Evolutionary conservation across 1,284 basidiomycete species (phyloP).

Genomic region (Amylostereum areolatum): DNA sequence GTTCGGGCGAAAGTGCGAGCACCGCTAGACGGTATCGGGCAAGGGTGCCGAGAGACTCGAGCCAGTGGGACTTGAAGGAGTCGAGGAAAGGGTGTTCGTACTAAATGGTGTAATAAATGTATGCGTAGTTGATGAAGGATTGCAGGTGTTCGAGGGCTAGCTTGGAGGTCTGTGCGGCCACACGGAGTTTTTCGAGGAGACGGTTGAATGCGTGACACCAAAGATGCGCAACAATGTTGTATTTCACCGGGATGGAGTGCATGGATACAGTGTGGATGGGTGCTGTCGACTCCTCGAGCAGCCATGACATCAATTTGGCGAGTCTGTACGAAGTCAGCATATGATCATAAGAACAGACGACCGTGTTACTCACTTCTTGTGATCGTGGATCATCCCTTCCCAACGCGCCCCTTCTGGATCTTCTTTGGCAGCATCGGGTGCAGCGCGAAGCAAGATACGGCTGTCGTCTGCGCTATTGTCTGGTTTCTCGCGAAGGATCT

Average conservation of each 20-base stretch:
- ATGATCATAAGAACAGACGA: slow-evolving; percentile 5
- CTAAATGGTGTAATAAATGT: slow-evolving; percentile 88
- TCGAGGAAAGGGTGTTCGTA: slow-evolving; percentile 76
- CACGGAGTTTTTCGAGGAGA: slow-evolving; percentile 84
- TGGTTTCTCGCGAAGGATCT: slow-evolving; percentile 59
- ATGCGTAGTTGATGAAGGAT: slow-evolving; percentile 91
- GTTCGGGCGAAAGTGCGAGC: slow-evolving; percentile 56
- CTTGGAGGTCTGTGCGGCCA: slow-evolving; percentile 77
- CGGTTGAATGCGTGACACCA: slow-evolving; percentile 93
- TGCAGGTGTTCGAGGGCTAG: slow-evolving; percentile 30
- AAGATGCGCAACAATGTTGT: slow-evolving; percentile 90
- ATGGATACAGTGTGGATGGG: slow-evolving; percentile 85
- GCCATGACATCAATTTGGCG: slow-evolving; percentile 83
- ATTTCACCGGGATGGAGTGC: slow-evolving; percentile 85
- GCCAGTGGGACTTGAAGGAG: slow-evolving; percentile 79
- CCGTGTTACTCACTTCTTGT: slow-evolving; percentile 52
- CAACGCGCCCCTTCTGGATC: slow-evolving; percentile 63
- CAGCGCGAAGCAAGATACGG: slow-evolving; percentile 49
- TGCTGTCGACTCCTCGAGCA: slow-evolving; percentile 82
- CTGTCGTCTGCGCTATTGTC: slow-evolving; percentile 46
- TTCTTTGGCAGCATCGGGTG: slow-evolving; percentile 30
- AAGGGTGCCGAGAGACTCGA: slow-evolving; percentile 94
- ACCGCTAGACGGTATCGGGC: slow-evolving; percentile 94
- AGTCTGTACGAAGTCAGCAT: slow-evolving; percentile 43
- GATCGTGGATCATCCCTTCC: slow-evolving; percentile 57